A percentile compares a stretch with the other conserved stretches of the same genome.
Conservation (phyloP, 1,284 basidiomycete species). For the Ustilago hordei region DNA sequence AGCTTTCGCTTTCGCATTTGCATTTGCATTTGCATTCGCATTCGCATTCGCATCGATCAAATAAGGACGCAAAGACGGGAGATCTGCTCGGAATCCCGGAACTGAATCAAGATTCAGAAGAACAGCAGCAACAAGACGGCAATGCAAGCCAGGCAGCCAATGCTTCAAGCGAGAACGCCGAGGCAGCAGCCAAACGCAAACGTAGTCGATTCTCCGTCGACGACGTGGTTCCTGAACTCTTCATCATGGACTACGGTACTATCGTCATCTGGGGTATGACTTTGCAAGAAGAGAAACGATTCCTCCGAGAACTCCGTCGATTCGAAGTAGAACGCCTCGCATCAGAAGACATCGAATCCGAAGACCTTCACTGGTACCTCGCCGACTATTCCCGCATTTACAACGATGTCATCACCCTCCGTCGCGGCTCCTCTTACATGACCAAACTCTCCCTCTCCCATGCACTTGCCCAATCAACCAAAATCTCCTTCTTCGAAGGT, state of each 20-base stretch:
- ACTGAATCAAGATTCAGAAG: constrained; percentile 24
- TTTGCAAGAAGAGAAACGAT: constrained; percentile 87
- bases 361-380: constrained; percentile 96
- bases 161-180: neutral
- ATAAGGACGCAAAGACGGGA: constrained; percentile 46
- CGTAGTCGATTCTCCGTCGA: constrained; percentile 54
- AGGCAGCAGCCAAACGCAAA: constrained; percentile 30
- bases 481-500: constrained; percentile 82
- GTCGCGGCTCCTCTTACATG: constrained; percentile 95
- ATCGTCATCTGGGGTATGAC: constrained; percentile 99
- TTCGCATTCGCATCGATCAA: constrained; percentile 1
- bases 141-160: constrained; percentile 1
- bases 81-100: constrained; percentile 67
- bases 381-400: constrained; percentile 92
- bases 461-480: constrained; percentile 93
- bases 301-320: constrained; percentile 83
- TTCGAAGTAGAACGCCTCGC: constrained; percentile 88
- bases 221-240: constrained; percentile 70
- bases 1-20: no score
- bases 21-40: no score
- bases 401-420: constrained; percentile 96
- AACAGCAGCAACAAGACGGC: constrained; percentile 28
- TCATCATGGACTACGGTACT: constrained; percentile 91
- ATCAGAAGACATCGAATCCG: constrained; percentile 77
- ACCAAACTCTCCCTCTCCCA: constrained; percentile 95